Percentiles rank a stretch among this genome's conserved stretches.
Evolutionary conservation across 805 yeast species (phyloP).

Genomic region (Yarrowia yakushimensis): DNA sequence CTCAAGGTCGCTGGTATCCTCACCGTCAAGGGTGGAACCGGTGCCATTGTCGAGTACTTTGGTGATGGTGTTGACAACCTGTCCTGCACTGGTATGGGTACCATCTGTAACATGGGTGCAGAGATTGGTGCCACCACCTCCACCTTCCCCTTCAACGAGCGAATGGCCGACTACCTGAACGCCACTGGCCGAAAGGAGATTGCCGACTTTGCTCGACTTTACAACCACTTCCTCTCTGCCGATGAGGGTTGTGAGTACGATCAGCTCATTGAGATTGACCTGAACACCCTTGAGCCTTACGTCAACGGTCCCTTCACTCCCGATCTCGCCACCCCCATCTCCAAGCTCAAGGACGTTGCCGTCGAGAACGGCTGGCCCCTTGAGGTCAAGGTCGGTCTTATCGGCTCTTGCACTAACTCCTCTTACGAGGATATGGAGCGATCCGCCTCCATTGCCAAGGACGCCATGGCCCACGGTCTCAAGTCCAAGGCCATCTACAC

Average conservation of each 20-base stretch:
- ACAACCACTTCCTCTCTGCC: slow-evolving; percentile 63
- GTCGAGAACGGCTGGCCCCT: slow-evolving; percentile 87
- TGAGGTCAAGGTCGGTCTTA: slow-evolving; percentile 88
- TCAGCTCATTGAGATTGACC: slow-evolving; percentile 85
- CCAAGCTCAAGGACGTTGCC: slow-evolving; percentile 80
- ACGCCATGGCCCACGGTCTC: slow-evolving; percentile 87
- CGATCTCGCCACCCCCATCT: slow-evolving; percentile 93
- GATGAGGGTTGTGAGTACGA: slow-evolving; percentile 94
- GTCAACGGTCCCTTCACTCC: slow-evolving; percentile 98
- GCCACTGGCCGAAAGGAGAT: slow-evolving; percentile 85
- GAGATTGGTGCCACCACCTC: slow-evolving; percentile 99
- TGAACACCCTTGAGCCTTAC: slow-evolving; percentile 87
- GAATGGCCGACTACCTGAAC: slow-evolving; percentile 79
- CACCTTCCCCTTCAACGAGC: slow-evolving; percentile 91
- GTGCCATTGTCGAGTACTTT: slow-evolving; percentile 91
- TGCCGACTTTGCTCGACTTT: slow-evolving; percentile 72
- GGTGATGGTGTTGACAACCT: slow-evolving; percentile 92
- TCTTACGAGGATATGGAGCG: slow-evolving; percentile 98
- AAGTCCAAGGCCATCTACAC: slow-evolving; percentile 89
- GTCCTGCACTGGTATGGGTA: slow-evolving; percentile 98
- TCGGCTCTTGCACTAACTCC: slow-evolving; percentile 98
- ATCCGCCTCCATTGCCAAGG: slow-evolving; percentile 86
- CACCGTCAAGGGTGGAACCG: slow-evolving; percentile 98
- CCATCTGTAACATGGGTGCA: slow-evolving; percentile 99
- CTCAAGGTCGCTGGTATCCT: slow-evolving; percentile 88